Evolutionary conservation across 192 early-diverging fungal genomes (phyloP), one percentile per base, ranked within the genome.

Genomic region (Rhizoclosmatium sp.): DNA sequence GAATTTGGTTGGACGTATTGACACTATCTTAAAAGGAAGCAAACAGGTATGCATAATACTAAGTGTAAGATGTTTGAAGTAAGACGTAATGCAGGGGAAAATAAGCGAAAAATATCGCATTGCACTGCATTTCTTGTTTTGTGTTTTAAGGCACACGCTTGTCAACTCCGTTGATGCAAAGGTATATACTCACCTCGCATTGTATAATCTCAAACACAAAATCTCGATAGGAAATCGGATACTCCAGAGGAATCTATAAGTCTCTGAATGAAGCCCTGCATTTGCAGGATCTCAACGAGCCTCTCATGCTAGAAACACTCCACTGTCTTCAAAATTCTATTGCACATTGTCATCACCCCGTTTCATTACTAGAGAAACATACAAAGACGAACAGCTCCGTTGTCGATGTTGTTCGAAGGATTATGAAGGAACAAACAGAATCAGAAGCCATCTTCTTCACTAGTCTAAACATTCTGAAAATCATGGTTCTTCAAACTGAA

Each of bases 261-360:
- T n/a, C 39, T 58, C 49, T 71, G 16, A 64, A 19, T 47, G 72
- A 75, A 41, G 9, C 45, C 2, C 58, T 80, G 10, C 19, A 12
- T 16, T 67, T 78, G 12, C 3, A 45, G 21, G 81, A 85, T 31
- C 23, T 60, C 39, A 64, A 54, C 46, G 79, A 79, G 1, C 65
- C 44, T 12, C 58, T 81, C 14, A 12, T 79, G 5, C 47, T 77
- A 3, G 84, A 85, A 65, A 69, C 64, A 14, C 65, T 86, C 9
- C 47, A 42, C 2, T 82, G 83, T 69, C n/a, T 86, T 54, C 71
- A 75, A 5, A 86, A 86, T 69, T 41, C 81, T 16, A 31, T 86
- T 51, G 69, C 80, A 23, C 75, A 82, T 44, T 76, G 61, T 65
- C 54, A 65, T 44, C n/a, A 45, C 7, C 65, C 80, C n/a, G 70